Conservation (phyloP, 768 basidiomycete species). For the Kondoa subrosea region DNA sequence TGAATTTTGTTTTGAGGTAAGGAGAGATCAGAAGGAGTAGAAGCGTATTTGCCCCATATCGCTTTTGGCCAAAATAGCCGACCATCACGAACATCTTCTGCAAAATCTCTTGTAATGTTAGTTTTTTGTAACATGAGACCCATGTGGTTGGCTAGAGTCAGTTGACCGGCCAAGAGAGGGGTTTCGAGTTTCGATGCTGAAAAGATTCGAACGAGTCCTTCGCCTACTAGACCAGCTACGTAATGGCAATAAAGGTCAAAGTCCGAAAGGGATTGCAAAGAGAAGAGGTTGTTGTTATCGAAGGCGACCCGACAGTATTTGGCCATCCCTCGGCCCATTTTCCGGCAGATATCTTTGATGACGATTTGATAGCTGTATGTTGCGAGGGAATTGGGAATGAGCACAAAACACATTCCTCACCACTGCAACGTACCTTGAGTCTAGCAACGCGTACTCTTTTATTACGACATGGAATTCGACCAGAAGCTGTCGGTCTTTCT, state of each 20-base stretch:
- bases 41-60: slow-evolving; percentile 46
- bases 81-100: slow-evolving; percentile 68
- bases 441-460: slow-evolving; percentile 56
- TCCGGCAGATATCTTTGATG: slow-evolving; percentile 62
- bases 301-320: slow-evolving; percentile 70
- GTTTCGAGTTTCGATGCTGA: slow-evolving; percentile 68
- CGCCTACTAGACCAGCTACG: slow-evolving; percentile 92
- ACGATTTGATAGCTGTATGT: slow-evolving; percentile 44
- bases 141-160: slow-evolving; percentile 82
- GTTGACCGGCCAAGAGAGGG: slow-evolving; percentile 53
- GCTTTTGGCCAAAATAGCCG: slow-evolving; percentile 90
- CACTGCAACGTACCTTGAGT: slow-evolving; percentile 39
- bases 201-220: slow-evolving; percentile 79
- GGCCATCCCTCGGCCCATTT: slow-evolving; percentile 92
- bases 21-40: slow-evolving; percentile 39
- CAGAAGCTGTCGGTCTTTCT: slow-evolving; percentile 72
- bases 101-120: slow-evolving; percentile 89
- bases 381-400: neutral
- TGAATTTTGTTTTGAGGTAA: slow-evolving; percentile 42
- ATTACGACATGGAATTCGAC: slow-evolving; percentile 66
- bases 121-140: slow-evolving; percentile 94
- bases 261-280: slow-evolving; percentile 58
- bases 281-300: slow-evolving; percentile 44
- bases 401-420: neutral
- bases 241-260: slow-evolving; percentile 98